Base-by-base conservation (phyloP, 2,329 filamentous ascomycete genomes). In the Daldinia eschscholtzii region DNA sequence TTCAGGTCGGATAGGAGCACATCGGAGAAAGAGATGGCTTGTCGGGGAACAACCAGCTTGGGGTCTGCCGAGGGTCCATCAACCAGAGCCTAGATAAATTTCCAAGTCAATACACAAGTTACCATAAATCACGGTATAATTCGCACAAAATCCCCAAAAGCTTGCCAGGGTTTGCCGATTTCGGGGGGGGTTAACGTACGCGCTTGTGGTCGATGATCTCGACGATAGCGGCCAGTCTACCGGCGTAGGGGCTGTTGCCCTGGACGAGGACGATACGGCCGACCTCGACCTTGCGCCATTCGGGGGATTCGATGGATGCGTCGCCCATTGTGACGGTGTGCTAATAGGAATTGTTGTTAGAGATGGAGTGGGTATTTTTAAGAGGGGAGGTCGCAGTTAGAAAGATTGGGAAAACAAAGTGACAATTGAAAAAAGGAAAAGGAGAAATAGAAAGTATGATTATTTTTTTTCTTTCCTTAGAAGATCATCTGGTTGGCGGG, bases 141-240 rank as follows among this genome's bases (percentile, higher is more conserved):
- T 61, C 52, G 20, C 41, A 41, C 30, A 33, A 5, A 9, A 33
- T 33, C 30, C 30, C 6, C 30, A 33, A 33, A 30, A 33, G 7
- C 7, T 46, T 42, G 28, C 30, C 18, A 33, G 23, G 41, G 20
- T 23, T 64, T 33, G 53, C 58, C 59, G 61, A 52, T 50, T 57
- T 71, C 61, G 57, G 55, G 61, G 33, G 57, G 55, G 59, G 55
- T 52, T 56, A 81, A 93, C 96, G 83, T 97, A 99, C 96, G 87
- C 96, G 94, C 91, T 97, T 98, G 92, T 99, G 95, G 87, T 99
- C 96, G 87, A 99, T 96, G 85, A 99, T 98, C 91, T 99, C 95
- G 85, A 97, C 94, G 81, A 99, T 95, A 80, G 91, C 87, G 80
- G 94, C 97, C 79, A 98, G 90, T 83, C 93, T 93, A 87, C 94